These are phyloP conservation scores for Eutrema japonicum DNA, from an alignment of 345 rosid genomes.

Conservation along the genomic window DNA sequence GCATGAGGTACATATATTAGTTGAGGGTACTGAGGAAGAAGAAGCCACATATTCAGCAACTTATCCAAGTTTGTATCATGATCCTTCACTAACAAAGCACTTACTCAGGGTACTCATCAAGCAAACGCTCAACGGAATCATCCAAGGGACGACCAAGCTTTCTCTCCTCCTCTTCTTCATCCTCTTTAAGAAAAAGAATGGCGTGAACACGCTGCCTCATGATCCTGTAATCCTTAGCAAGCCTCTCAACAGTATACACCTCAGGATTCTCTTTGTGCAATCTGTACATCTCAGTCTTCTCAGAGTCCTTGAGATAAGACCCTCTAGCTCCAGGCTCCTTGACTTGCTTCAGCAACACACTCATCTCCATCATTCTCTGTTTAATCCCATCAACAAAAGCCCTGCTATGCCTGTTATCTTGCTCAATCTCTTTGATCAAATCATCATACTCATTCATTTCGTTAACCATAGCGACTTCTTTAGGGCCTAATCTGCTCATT, in stretches of 20 bases:
- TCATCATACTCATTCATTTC: conserved; percentile 62
- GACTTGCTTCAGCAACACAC: conserved; percentile 73
- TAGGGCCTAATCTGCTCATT: conserved; percentile 37
- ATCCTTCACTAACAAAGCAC: conserved; percentile 20
- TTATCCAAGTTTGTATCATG: too few relatives aligned
- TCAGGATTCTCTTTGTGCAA: conserved; percentile 86
- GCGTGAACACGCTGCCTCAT: conserved; percentile 98
- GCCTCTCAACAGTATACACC: conserved; percentile 73
- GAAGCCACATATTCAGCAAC: not conserved
- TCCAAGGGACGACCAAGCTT: conserved; percentile 84
- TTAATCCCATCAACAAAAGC: conserved; percentile 69
- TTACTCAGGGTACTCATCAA: conserved; percentile 89
- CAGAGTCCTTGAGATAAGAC: conserved; percentile 81
- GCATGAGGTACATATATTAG: not conserved
- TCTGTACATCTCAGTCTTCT: conserved; percentile 91
- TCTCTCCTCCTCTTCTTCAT: conserved; percentile 90
- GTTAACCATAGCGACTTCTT: conserved; percentile 37
- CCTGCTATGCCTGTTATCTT: conserved; percentile 50
- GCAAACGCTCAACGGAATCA: conserved; percentile 84
- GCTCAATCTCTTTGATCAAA: conserved; percentile 50
- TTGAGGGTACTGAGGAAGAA: not conserved
- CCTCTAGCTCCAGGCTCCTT: conserved; percentile 93
- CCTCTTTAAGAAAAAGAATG: conserved; percentile 90
- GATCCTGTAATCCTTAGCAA: conserved; percentile 89
- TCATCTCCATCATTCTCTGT: conserved; percentile 56